phyloP scores from a whole-genome alignment of 2,329 filamentous ascomycete genomes.

The Aspergillus amoenus region DNA sequence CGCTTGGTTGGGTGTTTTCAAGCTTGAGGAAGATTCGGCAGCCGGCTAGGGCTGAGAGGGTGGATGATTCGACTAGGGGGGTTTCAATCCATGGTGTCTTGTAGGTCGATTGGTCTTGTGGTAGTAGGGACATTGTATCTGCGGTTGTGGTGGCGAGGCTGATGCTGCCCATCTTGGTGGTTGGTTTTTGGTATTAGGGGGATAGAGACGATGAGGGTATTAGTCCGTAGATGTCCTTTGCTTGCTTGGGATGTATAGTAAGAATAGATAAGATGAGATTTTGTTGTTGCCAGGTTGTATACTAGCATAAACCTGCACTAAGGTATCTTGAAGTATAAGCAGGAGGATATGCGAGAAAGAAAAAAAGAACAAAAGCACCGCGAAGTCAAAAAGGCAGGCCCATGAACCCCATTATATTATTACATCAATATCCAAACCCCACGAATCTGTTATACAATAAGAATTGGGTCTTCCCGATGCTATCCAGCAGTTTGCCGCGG shows the following conservation, averaged over 20 bases:
- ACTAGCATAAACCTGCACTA: neutral
- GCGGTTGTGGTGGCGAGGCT: conserved; percentile 21
- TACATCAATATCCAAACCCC: conserved; percentile 13
- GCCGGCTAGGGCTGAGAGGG: conserved; percentile 68
- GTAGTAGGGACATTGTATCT: neutral
- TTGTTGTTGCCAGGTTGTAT: neutral
- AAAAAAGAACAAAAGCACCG: conserved; percentile 3
- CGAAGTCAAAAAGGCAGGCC: neutral
- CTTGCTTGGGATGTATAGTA: neutral
- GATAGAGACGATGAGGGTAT: neutral
- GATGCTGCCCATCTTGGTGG: conserved; percentile 37
- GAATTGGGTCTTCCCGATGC: conserved; percentile 18
- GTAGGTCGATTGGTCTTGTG: conserved; percentile 13
- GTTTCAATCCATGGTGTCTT: conserved; percentile 67
- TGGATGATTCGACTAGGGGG: conserved; percentile 65
- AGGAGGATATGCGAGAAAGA: neutral
- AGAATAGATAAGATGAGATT: neutral
- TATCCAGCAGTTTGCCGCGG: conserved; percentile 33
- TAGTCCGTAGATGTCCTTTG: neutral
- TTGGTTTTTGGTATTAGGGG: neutral
- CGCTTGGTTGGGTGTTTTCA: conserved; percentile 79
- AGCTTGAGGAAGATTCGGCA: conserved; percentile 84
- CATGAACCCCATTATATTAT: conserved; percentile 24
- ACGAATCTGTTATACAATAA: conserved; percentile 33
- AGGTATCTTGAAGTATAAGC: neutral